phyloP scores from a whole-genome alignment of 2,329 filamentous ascomycete genomes.

The Didymosphaeria variabile region DNA sequence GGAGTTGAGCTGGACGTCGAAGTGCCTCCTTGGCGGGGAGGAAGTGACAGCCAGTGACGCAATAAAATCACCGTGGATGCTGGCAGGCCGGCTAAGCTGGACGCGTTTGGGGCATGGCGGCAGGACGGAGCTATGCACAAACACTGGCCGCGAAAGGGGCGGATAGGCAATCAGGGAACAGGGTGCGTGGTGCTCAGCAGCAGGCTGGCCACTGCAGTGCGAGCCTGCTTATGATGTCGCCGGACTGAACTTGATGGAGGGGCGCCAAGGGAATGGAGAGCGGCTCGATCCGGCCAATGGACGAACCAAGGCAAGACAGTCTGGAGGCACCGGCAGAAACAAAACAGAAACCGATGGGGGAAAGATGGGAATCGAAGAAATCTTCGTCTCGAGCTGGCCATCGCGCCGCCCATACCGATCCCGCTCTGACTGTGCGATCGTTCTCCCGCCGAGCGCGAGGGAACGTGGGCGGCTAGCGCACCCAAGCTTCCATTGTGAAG shows the following conservation, averaged over 20 bases:
- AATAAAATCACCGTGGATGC: conserved; percentile 16
- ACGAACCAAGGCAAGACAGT: not conserved
- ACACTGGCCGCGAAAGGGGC: not conserved
- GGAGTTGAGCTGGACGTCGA: conserved; percentile 9
- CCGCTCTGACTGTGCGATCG: not conserved
- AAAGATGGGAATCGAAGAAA: not conserved
- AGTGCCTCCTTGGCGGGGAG: conserved; percentile 5
- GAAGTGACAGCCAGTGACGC: conserved; percentile 17
- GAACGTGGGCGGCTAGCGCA: not conserved
- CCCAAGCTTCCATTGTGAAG: not conserved
- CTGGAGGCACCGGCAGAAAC: not conserved
- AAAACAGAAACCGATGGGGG: not conserved
- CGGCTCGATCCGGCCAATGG: conserved; percentile 9
- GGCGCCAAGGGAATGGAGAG: not conserved
- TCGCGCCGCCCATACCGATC: not conserved
- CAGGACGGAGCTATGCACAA: not conserved
- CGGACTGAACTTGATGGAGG: not conserved
- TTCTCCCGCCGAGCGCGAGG: not conserved
- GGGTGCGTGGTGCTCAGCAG: not conserved
- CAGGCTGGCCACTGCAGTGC: not conserved
- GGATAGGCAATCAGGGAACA: not conserved
- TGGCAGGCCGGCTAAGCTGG: conserved; percentile 11
- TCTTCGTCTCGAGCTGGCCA: not conserved
- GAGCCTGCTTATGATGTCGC: conserved; percentile 4
- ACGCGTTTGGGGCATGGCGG: conserved; percentile 14